These are phyloP conservation scores for Lentinula sp. DNA, from an alignment of 768 basidiomycete genomes.

Conservation along the genomic window DNA sequence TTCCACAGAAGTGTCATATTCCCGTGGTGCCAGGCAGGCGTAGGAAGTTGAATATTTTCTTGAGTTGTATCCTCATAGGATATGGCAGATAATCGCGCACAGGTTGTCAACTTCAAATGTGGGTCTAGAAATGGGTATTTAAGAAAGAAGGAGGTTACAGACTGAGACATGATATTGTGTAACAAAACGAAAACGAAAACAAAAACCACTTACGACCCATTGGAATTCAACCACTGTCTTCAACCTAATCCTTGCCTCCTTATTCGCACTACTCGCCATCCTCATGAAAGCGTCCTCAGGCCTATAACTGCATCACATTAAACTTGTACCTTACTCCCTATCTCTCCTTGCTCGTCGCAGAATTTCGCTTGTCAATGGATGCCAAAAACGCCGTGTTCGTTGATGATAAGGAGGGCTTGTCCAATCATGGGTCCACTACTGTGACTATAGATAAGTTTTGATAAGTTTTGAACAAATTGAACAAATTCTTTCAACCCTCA, in stretches of 20 bases:
- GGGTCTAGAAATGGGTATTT: conserved; percentile 55
- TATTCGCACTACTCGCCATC: conserved; percentile 80
- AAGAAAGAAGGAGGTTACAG: no score
- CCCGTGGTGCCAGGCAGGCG: background rate
- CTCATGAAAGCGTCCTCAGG: conserved; percentile 90
- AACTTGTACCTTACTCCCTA: conserved; percentile 71
- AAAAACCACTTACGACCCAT: conserved; percentile 80
- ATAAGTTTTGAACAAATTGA: no score
- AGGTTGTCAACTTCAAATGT: conserved; percentile 88
- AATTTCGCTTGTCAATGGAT: no score
- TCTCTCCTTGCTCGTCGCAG: conserved; percentile 37
- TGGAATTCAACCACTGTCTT: conserved; percentile 95
- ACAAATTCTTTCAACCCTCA: no score
- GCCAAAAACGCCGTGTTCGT: no score
- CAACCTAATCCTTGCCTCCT: conserved; percentile 88
- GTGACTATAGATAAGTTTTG: no score
- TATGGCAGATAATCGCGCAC: conserved; percentile 92
- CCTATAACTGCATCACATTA: conserved; percentile 93
- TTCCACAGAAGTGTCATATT: background rate
- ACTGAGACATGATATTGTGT: background rate
- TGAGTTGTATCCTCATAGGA: conserved; percentile 71
- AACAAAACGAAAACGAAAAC: background rate
- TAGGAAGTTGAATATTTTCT: background rate
- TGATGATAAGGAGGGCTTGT: no score
- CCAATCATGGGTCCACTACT: no score